These are phyloP conservation scores for Geotrichum klebahnii DNA, from an alignment of 1,139 yeast species.

Conservation along the genomic window DNA sequence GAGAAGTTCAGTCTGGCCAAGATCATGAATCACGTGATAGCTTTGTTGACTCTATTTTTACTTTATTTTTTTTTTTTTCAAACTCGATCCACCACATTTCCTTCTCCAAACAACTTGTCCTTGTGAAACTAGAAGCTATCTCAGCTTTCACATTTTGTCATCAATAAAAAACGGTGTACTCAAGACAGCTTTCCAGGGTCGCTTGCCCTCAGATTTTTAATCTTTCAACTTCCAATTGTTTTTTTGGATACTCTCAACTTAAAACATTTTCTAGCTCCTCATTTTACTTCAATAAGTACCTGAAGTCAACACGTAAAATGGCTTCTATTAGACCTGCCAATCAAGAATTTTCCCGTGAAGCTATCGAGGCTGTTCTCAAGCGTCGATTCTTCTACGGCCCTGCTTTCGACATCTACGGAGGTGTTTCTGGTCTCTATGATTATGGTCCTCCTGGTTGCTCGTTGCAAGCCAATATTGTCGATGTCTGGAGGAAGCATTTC, in stretches of 20 bases:
- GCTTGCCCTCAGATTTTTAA: constrained; percentile 9
- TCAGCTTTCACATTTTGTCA: not conserved
- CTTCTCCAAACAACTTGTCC: not conserved
- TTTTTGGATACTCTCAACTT: constrained; percentile 1
- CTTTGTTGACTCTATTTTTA: too few relatives aligned
- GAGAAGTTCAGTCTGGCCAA: too few relatives aligned
- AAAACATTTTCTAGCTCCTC: constrained; percentile 5
- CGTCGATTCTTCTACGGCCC: constrained; percentile 97
- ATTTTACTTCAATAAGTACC: constrained; percentile 1
- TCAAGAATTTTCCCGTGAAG: constrained; percentile 65
- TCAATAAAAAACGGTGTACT: constrained; percentile 13
- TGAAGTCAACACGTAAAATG: constrained; percentile 17
- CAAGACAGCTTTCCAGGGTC: constrained; percentile 14
- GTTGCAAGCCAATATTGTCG: constrained; percentile 90
- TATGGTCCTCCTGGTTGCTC: constrained; percentile 99
- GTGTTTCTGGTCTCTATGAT: constrained; percentile 96
- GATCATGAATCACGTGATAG: too few relatives aligned
- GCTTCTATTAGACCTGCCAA: constrained; percentile 30
- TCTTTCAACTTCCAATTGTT: constrained; percentile 1
- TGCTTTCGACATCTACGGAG: constrained; percentile 95
- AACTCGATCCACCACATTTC: not conserved
- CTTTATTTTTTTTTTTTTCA: not conserved
- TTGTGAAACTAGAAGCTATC: constrained; percentile 5
- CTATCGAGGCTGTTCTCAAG: constrained; percentile 83
- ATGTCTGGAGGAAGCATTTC: constrained; percentile 96